Conservation (phyloP, 2,329 filamentous ascomycete genomes). For the Ophiostoma montium region DNA sequence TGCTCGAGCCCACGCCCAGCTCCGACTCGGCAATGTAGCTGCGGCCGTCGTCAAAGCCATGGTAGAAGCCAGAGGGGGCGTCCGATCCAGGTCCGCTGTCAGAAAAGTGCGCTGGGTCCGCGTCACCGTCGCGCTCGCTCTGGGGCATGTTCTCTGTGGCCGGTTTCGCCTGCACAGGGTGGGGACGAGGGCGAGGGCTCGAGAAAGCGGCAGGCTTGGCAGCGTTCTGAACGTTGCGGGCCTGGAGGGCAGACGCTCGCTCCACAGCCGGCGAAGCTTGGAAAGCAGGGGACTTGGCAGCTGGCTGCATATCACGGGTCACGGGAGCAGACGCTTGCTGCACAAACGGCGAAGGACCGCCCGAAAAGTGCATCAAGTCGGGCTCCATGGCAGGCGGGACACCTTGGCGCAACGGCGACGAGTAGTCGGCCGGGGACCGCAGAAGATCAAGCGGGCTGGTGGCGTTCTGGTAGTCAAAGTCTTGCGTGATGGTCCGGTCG, state of each 20-base stretch:
- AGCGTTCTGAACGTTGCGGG: too few relatives aligned
- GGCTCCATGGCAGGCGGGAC: neutral
- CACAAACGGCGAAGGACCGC: slow-evolving; percentile 1
- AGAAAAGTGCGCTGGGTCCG: neutral
- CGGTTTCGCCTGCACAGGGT: too few relatives aligned
- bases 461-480: neutral
- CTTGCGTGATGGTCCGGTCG: neutral
- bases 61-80: neutral
- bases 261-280: too few relatives aligned
- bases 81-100: neutral
- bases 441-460: neutral
- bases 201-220: too few relatives aligned
- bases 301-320: neutral
- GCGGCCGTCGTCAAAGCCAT: neutral
- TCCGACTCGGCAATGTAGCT: slow-evolving; percentile 14
- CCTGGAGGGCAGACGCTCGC: too few relatives aligned
- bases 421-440: neutral
- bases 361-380: slow-evolving; percentile 4
- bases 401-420: neutral
- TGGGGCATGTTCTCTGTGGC: slow-evolving; percentile 1
- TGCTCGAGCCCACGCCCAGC: slow-evolving; percentile 8
- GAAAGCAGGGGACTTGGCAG: neutral
- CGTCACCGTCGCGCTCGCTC: neutral
- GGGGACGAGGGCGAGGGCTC: too few relatives aligned
- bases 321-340: neutral